Base-by-base conservation (phyloP, 768 basidiomycete species). In the Mycena indigotica region DNA sequence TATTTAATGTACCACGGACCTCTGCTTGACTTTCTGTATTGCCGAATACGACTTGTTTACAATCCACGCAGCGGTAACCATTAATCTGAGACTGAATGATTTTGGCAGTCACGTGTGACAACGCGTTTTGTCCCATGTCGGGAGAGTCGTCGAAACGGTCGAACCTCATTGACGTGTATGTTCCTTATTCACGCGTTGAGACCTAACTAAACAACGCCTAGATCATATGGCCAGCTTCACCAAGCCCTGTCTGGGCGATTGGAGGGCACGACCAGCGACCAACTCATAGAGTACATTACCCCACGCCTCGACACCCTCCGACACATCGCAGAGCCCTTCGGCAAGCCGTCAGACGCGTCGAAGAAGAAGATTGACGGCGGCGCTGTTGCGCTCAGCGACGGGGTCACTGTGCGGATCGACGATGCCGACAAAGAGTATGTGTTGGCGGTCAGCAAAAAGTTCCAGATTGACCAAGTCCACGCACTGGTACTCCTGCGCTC, bases 381-480 rank as follows among this genome's bases (percentile, higher is more conserved):
- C 50, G 80, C 83, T 1, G 83, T 93, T 55, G 83, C 79, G 2
- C 75, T 95, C n/a, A 72, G 79, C 13, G 88, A 91, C 67, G 87
- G 84, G 4, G 79, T 86, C 21, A 75, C 75, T 28, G 62, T 89
- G 23, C 78, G 78, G 56, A 80, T 93, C 32, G 88, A 89, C 61
- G 81, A 86, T 35, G 81, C 80, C 32, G 85, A 89, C 73, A 88
- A 88, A 68, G 83, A 87, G 54, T 84, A 85, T 61, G 79, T 88
- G 49, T 74, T 82, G 58, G 85, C 88, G 48, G 82, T 97, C 63
- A 91, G 93, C 73, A 69, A 78, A 40, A 80, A 79, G 57, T 87
- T 93, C 69, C 76, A 83, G 26, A 85, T 96, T 23, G 92, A 95
- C 72, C 84, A 95, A 65, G 76, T 93, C 1, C 84, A 88, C n/a